Evolutionary conservation across 768 basidiomycete genomes (phyloP), one percentile per base, ranked within the genome.

Genomic region (Cystoderma amianthinum): DNA sequence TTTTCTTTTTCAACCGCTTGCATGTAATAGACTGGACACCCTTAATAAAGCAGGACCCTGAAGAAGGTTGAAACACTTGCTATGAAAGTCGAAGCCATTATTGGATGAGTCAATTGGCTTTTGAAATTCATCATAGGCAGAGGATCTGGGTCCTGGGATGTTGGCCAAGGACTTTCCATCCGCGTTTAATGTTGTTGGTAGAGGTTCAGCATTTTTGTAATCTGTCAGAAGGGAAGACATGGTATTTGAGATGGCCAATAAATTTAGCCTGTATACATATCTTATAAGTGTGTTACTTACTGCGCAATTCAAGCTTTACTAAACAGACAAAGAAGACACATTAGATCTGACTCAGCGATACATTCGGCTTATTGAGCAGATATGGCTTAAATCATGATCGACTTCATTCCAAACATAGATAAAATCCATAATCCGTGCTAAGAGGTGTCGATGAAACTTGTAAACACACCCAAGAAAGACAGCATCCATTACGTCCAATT

Each of bases 31-130:
- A 85, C 82, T 83, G 39, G 9, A 6, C 17, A 22, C 25, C 28
- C 21, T 6, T n/a, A 9, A 5, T 12, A n/a, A 5, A 5, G 18
- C n/a, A 34, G 10, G 32, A 40, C 18, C 22, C 39, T 11, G 11
- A 9, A 6, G 11, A n/a, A 9, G 9, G 18, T 10, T 30, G 10
- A 20, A 34, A 19, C 36, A 53, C 79, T 59, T 44, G 80, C 83
- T 71, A 52, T 86, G 84, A 51, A 86, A 85, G 57, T 86, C 83
- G 47, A 85, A 85, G 1, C 77, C 82, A 36, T 80, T 74, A 37
- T 73, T 72, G 23, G 65, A 62, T 1, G 68, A 44, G 35, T 62
- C 59, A 42, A 85, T 77, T 4, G 78, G 81, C 6, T 66, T 44
- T 0, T 76, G 77, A 46, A 82, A 81, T 6, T 60, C 46, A 7